Percentiles rank a stretch among this genome's conserved stretches.
These are phyloP conservation scores for Polytrichum formosum DNA, from an alignment of 225 moss, liverwort and hornwort genomes.

Conservation along the genomic window DNA sequence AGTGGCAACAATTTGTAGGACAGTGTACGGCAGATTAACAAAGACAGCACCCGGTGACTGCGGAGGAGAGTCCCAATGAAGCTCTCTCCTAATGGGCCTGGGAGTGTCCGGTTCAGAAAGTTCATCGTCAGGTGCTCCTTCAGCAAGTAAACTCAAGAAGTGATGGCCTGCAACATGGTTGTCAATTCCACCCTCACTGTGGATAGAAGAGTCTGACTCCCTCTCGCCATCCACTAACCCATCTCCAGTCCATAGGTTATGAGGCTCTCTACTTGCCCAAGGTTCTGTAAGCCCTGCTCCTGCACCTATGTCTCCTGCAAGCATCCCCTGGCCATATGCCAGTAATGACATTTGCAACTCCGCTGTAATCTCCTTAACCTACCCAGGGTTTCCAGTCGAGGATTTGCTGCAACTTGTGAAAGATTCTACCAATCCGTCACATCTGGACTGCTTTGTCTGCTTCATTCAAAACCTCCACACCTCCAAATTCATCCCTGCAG, in stretches of 20 bases:
- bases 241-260: conserved; percentile 43
- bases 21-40: conserved; percentile 61
- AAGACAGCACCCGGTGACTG: conserved; percentile 70
- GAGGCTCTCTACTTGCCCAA: conserved; percentile 58
- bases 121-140: conserved; percentile 29
- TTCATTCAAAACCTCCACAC: too few species aligned
- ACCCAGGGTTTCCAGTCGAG: too few species aligned
- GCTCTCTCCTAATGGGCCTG: conserved; percentile 34
- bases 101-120: conserved; percentile 35
- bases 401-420: too few species aligned
- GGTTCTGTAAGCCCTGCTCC: conserved; percentile 80
- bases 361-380: background rate
- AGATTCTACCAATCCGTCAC: too few species aligned
- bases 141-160: conserved; percentile 41
- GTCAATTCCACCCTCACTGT: conserved; percentile 13
- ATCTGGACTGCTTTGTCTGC: too few species aligned
- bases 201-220: conserved; percentile 27
- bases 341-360: conserved; percentile 75
- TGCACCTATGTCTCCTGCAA: conserved; percentile 75
- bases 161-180: conserved; percentile 24
- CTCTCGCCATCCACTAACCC: conserved; percentile 37
- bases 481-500: too few species aligned
- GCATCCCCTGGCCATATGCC: conserved; percentile 83
- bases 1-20: conserved; percentile 66
- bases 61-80: conserved; percentile 96